Conservation (phyloP, 345 rosid genomes). For the Pistacia integerrima region DNA sequence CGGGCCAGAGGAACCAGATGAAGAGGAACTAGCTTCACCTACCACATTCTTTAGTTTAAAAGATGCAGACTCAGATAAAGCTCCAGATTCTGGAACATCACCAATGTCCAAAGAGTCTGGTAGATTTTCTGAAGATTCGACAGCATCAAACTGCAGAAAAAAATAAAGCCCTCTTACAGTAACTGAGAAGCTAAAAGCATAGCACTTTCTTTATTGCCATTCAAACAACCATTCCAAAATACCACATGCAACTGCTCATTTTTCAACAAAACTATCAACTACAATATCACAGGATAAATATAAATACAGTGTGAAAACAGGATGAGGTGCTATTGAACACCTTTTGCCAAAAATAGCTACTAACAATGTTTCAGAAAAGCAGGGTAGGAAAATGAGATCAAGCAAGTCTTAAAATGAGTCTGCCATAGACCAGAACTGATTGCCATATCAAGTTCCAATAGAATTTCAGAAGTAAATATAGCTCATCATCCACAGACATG, state of each 20-base stretch:
- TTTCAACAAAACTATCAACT: conserved; percentile 4
- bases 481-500: not conserved
- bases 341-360: not conserved
- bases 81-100: conserved; percentile 59
- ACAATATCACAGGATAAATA: not conserved
- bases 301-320: not conserved
- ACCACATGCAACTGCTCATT: not conserved
- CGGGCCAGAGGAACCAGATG: conserved; percentile 45
- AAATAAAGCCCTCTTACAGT: conserved; percentile 16
- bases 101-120: conserved; percentile 88
- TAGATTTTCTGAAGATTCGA: conserved; percentile 62
- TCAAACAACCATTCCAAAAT: not conserved
- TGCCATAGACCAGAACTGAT: not conserved
- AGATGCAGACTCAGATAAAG: conserved; percentile 35
- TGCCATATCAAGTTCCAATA: not conserved
- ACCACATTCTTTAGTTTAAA: conserved; percentile 54
- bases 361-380: not conserved
- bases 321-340: not conserved
- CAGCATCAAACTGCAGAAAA: conserved; percentile 46
- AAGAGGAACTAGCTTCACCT: conserved; percentile 51
- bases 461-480: not conserved
- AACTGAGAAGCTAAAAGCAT: not conserved
- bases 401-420: not conserved
- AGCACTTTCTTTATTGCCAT: not conserved
- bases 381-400: not conserved